A percentile compares a stretch with the other conserved stretches of the same genome.
Conservation (phyloP, 176 grass and related monocot species). For the Luzula sylvatica region DNA sequence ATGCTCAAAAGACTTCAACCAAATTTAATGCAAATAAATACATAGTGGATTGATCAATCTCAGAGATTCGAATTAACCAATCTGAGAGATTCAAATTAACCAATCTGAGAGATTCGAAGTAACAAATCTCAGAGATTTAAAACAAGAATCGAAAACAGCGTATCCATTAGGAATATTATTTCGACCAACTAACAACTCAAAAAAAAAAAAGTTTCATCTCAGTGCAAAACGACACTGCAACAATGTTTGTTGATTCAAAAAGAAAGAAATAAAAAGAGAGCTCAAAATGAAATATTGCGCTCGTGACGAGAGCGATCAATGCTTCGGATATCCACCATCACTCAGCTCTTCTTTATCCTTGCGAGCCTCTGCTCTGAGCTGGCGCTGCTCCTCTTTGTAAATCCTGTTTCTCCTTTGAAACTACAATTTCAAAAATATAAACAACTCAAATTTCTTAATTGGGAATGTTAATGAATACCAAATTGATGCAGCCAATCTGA, state of each 20-base stretch:
- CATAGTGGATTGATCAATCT: too few relatives aligned
- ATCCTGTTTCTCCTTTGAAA: slow-evolving; percentile 95
- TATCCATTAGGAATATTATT: slow-evolving; percentile 18
- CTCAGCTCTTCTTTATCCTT: slow-evolving; percentile 61
- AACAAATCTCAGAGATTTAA: neutral
- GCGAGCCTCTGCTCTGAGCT: slow-evolving; percentile 50
- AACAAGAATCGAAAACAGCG: slow-evolving; percentile 12
- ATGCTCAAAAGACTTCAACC: too few relatives aligned
- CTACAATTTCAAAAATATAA: slow-evolving; percentile 28
- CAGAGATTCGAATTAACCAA: too few relatives aligned
- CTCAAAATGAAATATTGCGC: slow-evolving; percentile 12
- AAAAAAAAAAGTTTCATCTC: slow-evolving; percentile 5
- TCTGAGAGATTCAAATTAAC: too few relatives aligned
- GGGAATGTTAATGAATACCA: too few relatives aligned
- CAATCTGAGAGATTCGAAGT: neutral
- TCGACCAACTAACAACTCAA: slow-evolving; percentile 13
- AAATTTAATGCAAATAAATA: too few relatives aligned
- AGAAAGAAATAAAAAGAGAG: slow-evolving; percentile 16
- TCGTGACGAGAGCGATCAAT: slow-evolving; percentile 5
- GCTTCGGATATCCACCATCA: slow-evolving; percentile 10
- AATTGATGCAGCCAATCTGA: too few relatives aligned
- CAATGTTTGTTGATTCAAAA: slow-evolving; percentile 6
- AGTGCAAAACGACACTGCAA: slow-evolving; percentile 8
- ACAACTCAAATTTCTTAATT: neutral
- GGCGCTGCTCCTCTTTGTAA: slow-evolving; percentile 97